Evolutionary conservation across 2,329 filamentous ascomycete species (phyloP).

Genomic region (Neophaeococcomyces aloes): DNA sequence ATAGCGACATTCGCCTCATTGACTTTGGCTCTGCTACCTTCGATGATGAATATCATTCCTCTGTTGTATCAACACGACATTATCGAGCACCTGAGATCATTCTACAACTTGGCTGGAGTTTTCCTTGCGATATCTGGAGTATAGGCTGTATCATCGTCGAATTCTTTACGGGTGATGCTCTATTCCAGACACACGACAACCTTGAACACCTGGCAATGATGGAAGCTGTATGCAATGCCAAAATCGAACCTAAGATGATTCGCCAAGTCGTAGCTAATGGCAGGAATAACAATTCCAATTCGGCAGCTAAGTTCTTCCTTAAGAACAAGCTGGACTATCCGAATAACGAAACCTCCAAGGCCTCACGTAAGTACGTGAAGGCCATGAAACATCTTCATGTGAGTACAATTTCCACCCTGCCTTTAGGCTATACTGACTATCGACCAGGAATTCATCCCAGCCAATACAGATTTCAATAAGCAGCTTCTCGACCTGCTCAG

Average conservation of each 20-base stretch:
- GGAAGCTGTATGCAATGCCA: conserved; percentile 50
- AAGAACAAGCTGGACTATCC: conserved; percentile 52
- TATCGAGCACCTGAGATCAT: conserved; percentile 60
- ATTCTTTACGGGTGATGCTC: conserved; percentile 57
- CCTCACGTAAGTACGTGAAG: conserved; percentile 55
- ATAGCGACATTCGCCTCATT: conserved; percentile 56
- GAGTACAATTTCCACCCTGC: conserved; percentile 23
- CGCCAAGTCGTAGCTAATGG: conserved; percentile 41
- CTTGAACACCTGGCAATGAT: conserved; percentile 60
- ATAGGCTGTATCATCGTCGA: conserved; percentile 59
- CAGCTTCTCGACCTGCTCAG: conserved; percentile 53
- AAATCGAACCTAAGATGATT: conserved; percentile 46
- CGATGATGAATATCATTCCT: conserved; percentile 58
- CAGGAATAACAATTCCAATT: conserved; percentile 40
- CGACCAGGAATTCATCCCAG: conserved; percentile 51
- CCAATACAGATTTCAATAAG: conserved; percentile 49
- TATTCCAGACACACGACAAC: conserved; percentile 60
- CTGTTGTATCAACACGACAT: conserved; percentile 56
- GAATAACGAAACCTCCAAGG: conserved; percentile 51
- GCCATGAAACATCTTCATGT: conserved; percentile 56
- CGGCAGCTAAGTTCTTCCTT: conserved; percentile 49
- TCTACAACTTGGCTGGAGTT: conserved; percentile 57
- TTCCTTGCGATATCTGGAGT: conserved; percentile 59
- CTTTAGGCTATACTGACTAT: conserved; percentile 18
- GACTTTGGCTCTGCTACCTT: conserved; percentile 60